Conservation (phyloP, 1,284 basidiomycete species). For the Ganoderma sp. region DNA sequence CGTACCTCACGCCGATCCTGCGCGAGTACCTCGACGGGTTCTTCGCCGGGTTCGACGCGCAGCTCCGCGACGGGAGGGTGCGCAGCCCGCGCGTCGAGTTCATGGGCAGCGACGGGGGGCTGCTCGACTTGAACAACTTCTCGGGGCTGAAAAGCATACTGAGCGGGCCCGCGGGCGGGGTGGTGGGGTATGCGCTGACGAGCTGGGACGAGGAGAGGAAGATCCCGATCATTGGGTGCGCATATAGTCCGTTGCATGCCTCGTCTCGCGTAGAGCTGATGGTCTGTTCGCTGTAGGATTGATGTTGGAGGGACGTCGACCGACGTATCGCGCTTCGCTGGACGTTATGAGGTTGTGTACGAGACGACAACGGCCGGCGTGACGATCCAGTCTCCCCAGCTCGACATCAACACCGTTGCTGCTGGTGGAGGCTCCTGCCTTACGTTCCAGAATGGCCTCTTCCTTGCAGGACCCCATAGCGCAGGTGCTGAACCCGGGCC, state of each 20-base stretch:
- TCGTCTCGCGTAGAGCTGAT: background rate
- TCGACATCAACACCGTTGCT: slow-evolving; percentile 89
- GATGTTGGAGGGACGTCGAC: slow-evolving; percentile 91
- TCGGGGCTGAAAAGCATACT: slow-evolving; percentile 89
- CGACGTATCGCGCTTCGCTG: slow-evolving; percentile 88
- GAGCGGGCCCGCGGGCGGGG: slow-evolving; percentile 88
- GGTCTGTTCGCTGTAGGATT: slow-evolving; percentile 47
- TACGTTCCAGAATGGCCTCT: slow-evolving; percentile 81
- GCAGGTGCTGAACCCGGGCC: slow-evolving; percentile 88
- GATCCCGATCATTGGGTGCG: slow-evolving; percentile 77
- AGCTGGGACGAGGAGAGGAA: slow-evolving; percentile 75
- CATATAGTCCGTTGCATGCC: slow-evolving; percentile 21
- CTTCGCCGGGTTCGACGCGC: slow-evolving; percentile 85
- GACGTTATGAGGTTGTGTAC: slow-evolving; percentile 86
- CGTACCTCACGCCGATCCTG: slow-evolving; percentile 93
- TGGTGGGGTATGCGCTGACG: slow-evolving; percentile 87
- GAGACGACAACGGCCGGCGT: slow-evolving; percentile 93
- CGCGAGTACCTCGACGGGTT: slow-evolving; percentile 90
- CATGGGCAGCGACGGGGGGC: slow-evolving; percentile 88
- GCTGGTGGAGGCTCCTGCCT: slow-evolving; percentile 88
- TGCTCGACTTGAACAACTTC: slow-evolving; percentile 87
- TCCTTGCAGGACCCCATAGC: slow-evolving; percentile 83
- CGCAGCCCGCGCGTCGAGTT: slow-evolving; percentile 74
- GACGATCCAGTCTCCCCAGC: slow-evolving; percentile 86
- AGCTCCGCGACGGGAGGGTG: slow-evolving; percentile 57